Percentiles rank a stretch among this genome's conserved stretches.
These are phyloP conservation scores for Barbatosphaeria neglecta DNA, from an alignment of 495 filamentous ascomycete species.

Conservation along the genomic window DNA sequence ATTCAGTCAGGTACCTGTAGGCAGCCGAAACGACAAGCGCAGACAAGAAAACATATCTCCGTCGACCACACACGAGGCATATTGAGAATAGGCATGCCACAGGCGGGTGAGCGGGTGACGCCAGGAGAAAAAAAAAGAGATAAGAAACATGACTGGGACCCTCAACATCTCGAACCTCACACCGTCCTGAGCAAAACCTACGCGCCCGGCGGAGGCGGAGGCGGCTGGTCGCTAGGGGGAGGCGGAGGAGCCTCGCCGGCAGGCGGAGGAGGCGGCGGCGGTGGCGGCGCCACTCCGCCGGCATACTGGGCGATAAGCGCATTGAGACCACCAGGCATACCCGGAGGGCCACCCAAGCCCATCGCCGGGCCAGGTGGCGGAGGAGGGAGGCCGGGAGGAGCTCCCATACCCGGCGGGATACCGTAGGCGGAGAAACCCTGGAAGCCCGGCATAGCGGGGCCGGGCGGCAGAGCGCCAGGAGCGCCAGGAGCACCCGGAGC, in stretches of 20 bases:
- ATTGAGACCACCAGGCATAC: constrained; percentile 44
- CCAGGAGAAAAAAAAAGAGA: too few species aligned
- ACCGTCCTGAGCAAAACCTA: too few species aligned
- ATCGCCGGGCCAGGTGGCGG: constrained; percentile 41
- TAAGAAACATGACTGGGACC: too few species aligned
- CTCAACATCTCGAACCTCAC: background rate
- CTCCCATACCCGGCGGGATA: constrained; percentile 45
- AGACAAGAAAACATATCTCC: too few species aligned
- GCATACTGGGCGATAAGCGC: constrained; percentile 58
- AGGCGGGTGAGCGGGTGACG: too few species aligned
- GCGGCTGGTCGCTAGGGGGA: constrained; percentile 64
- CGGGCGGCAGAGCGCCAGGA: too few species aligned
- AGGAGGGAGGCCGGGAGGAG: constrained; percentile 44
- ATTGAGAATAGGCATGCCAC: too few species aligned
- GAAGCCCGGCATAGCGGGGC: constrained; percentile 41
- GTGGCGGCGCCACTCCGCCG: constrained; percentile 45
- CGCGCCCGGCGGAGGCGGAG: constrained; percentile 55
- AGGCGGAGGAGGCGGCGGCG: constrained; percentile 33
- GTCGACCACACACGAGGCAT: too few species aligned
- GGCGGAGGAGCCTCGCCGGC: constrained; percentile 56
- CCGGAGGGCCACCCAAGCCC: constrained; percentile 48
- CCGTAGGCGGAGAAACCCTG: constrained; percentile 48
- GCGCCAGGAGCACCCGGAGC: too few species aligned
- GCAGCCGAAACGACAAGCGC: background rate
- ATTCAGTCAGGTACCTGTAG: background rate